Percentiles rank a stretch among this genome's conserved stretches.
phyloP scores from a whole-genome alignment of 495 filamentous ascomycete species.

The Arthonia radiata region DNA sequence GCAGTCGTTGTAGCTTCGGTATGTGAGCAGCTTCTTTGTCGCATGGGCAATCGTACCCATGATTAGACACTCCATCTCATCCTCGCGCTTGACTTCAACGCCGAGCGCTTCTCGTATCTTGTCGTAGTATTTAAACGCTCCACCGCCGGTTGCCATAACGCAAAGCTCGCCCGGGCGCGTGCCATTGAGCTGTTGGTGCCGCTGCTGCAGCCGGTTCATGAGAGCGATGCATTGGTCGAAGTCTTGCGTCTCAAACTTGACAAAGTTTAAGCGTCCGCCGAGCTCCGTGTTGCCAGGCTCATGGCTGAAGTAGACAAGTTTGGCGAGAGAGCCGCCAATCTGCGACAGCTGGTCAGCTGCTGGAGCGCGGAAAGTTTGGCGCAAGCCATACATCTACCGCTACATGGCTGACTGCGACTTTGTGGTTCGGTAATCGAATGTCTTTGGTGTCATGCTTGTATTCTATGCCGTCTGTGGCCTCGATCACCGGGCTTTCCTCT shows the following conservation, averaged over 20 bases:
- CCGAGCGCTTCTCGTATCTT: constrained; percentile 55
- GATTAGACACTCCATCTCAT: constrained; percentile 98
- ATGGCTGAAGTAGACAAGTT: constrained; percentile 88
- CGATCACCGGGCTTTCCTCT: constrained; percentile 24
- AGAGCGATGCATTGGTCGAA: constrained; percentile 82
- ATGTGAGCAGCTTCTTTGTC: not conserved
- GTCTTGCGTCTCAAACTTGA: constrained; percentile 81
- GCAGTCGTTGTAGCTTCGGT: not conserved
- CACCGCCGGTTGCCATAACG: constrained; percentile 86
- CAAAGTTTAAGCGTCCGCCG: constrained; percentile 78
- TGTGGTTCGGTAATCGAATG: constrained; percentile 89
- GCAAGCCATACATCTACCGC: constrained; percentile 59
- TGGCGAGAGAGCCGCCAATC: constrained; percentile 89
- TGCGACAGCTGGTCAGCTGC: constrained; percentile 17
- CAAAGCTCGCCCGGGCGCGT: constrained; percentile 37
- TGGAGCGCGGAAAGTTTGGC: constrained; percentile 3
- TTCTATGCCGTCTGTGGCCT: constrained; percentile 26
- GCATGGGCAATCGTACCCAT: constrained; percentile 31
- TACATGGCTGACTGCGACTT: constrained; percentile 77
- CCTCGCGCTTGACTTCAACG: constrained; percentile 72
- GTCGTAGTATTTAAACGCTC: constrained; percentile 89
- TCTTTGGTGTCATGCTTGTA: constrained; percentile 57
- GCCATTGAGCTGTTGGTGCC: constrained; percentile 43
- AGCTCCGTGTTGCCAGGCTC: constrained; percentile 54
- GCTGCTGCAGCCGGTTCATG: constrained; percentile 55